A percentile compares a stretch with the other conserved stretches of the same genome.
These are phyloP conservation scores for Leishmania tropica DNA, from an alignment of 208 protist genomes.

Conservation along the genomic window DNA sequence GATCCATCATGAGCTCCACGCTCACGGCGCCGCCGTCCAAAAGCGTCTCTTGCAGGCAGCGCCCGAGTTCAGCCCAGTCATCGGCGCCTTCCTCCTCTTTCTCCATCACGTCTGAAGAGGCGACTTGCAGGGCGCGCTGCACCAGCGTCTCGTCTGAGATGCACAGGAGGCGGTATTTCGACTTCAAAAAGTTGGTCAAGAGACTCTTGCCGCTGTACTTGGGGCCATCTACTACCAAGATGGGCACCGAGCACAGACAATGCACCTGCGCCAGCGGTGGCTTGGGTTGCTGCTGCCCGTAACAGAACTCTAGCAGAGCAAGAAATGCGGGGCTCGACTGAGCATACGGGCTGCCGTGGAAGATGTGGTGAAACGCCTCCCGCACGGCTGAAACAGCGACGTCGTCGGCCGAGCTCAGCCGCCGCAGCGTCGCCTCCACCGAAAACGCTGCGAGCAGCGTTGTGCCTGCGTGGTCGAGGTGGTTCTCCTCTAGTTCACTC, in stretches of 20 bases:
- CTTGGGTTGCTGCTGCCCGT: conserved; percentile 16
- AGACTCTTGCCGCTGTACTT: conserved; percentile 84
- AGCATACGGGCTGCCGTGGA: conserved; percentile 30
- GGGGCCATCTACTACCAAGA: conserved; percentile 74
- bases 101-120: neutral
- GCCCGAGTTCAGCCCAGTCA: conserved; percentile 47
- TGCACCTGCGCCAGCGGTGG: conserved; percentile 38
- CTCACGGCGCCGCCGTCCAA: conserved; percentile 51
- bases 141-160: conserved; percentile 65
- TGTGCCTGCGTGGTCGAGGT: conserved; percentile 32
- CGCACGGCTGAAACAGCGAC: neutral
- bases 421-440: conserved; percentile 22
- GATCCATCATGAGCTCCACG: conserved; percentile 38
- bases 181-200: conserved; percentile 46
- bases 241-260: conserved; percentile 51
- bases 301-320: conserved; percentile 32
- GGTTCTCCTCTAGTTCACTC: conserved; percentile 39
- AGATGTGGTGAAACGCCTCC: conserved; percentile 49
- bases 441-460: conserved; percentile 43
- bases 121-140: conserved; percentile 42
- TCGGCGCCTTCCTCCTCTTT: neutral
- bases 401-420: neutral
- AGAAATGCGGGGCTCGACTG: conserved; percentile 34
- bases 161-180: conserved; percentile 47
- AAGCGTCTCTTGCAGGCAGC: conserved; percentile 41